Evolutionary conservation across 805 yeast genomes (phyloP).

Genomic region (Metschnikowia sp.): DNA sequence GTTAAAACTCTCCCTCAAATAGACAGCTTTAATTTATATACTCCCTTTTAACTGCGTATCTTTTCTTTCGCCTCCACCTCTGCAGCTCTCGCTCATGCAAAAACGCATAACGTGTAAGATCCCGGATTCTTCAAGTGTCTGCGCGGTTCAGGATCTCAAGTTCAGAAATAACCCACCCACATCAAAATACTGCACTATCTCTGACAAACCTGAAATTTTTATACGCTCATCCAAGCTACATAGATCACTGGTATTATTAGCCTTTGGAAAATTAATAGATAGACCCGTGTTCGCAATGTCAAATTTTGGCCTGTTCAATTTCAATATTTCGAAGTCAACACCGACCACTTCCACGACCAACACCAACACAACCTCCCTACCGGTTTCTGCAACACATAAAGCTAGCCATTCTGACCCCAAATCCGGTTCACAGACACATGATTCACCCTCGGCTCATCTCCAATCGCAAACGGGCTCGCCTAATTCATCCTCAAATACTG

Average conservation of each 20-base stretch:
- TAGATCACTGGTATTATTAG: not conserved
- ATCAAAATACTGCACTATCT: no score
- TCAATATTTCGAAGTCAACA: slow-evolving; percentile 36
- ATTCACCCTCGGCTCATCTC: not conserved
- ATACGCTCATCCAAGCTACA: not conserved
- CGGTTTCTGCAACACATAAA: slow-evolving; percentile 12
- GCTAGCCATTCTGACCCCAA: slow-evolving; percentile 1
- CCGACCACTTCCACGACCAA: slow-evolving; percentile 43
- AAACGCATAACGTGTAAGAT: no score
- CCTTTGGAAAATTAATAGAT: not conserved
- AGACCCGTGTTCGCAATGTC: not conserved
- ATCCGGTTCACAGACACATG: not conserved
- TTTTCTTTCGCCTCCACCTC: not conserved
- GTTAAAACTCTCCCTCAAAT: slow-evolving; percentile 11
- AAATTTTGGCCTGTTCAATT: slow-evolving; percentile 11
- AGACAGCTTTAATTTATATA: not conserved
- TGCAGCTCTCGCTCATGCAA: no score
- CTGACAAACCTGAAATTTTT: no score
- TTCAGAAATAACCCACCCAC: no score
- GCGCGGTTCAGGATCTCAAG: no score
- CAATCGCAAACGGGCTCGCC: not conserved
- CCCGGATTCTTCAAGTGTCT: not conserved
- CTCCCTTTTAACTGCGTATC: not conserved
- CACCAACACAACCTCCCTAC: slow-evolving; percentile 24
- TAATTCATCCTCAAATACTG: slow-evolving; percentile 8